Evolutionary conservation across 371 early-diverging fungal species (phyloP).

Genomic region (Rhizopus stolonifer): DNA sequence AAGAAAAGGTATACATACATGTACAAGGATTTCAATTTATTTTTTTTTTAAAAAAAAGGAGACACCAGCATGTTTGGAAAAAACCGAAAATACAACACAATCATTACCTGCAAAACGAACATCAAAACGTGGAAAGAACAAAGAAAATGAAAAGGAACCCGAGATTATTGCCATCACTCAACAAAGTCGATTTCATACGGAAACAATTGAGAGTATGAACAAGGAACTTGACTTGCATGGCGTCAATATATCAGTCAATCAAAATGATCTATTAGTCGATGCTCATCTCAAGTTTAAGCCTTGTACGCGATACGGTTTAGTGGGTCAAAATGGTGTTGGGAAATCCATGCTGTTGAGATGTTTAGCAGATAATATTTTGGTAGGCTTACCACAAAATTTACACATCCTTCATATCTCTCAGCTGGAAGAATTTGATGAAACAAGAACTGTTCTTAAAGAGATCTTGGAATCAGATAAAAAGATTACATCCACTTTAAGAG

Average conservation of each 20-base stretch:
- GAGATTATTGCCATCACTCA: slow-evolving; percentile 77
- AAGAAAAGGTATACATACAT: too few species aligned
- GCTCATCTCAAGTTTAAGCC: slow-evolving; percentile 62
- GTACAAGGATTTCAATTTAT: too few species aligned
- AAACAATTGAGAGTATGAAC: slow-evolving; percentile 69
- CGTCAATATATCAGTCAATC: slow-evolving; percentile 72
- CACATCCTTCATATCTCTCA: slow-evolving; percentile 80
- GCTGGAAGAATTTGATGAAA: slow-evolving; percentile 53
- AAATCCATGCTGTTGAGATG: slow-evolving; percentile 82
- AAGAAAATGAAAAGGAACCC: slow-evolving; percentile 16
- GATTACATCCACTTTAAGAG: slow-evolving; percentile 31
- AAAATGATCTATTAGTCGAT: slow-evolving; percentile 62
- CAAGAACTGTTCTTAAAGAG: slow-evolving; percentile 58
- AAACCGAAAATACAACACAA: too few species aligned
- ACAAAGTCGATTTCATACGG: slow-evolving; percentile 84
- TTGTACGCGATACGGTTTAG: slow-evolving; percentile 71
- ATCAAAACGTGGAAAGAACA: slow-evolving; percentile 18
- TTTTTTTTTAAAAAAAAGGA: too few species aligned
- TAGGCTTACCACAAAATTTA: slow-evolving; percentile 79
- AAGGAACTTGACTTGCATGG: slow-evolving; percentile 66
- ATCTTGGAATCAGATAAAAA: slow-evolving; percentile 74
- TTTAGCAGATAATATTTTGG: slow-evolving; percentile 68
- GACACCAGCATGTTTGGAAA: too few species aligned
- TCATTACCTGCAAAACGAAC: background rate
- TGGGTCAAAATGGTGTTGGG: slow-evolving; percentile 91